A percentile compares a stretch with the other conserved stretches of the same genome.
Evolutionary conservation across 108 stramenopile species (phyloP).

Genomic region (Cyclostephanos invisitatus): DNA sequence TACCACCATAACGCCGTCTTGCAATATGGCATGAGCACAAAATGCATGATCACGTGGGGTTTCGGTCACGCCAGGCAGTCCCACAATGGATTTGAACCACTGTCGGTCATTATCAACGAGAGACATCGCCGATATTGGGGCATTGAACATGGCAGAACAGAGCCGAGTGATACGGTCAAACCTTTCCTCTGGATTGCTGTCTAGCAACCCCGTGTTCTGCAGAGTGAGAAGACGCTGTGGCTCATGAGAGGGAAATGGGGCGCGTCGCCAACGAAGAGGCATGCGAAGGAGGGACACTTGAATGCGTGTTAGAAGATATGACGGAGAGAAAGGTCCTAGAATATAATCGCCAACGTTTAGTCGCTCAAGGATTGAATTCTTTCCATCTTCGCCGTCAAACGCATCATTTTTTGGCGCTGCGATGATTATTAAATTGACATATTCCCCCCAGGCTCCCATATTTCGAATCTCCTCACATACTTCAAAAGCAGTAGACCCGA

Average conservation of each 20-base stretch:
- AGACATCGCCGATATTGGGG: constrained; percentile 49
- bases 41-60: constrained; percentile 69
- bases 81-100: constrained; percentile 55
- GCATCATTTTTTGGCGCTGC: too few species aligned
- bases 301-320: constrained; percentile 14
- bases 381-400: too few species aligned
- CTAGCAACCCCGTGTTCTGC: constrained; percentile 25
- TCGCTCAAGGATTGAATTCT: constrained; percentile 8
- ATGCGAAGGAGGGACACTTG: constrained; percentile 30
- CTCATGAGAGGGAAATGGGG: constrained; percentile 14
- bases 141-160: constrained; percentile 42
- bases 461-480: too few species aligned
- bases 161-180: constrained; percentile 56
- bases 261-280: constrained; percentile 34
- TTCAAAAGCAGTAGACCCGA: too few species aligned
- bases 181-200: constrained; percentile 26
- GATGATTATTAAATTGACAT: background rate
- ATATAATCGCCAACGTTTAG: constrained; percentile 21
- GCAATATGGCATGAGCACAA: constrained; percentile 65
- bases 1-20: constrained; percentile 52
- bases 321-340: too few species aligned
- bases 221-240: constrained; percentile 25
- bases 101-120: constrained; percentile 55
- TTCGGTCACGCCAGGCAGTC: constrained; percentile 49
- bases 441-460: background rate